These are phyloP conservation scores for Boletus barrowsii DNA, from an alignment of 768 basidiomycete genomes.

Conservation along the genomic window DNA sequence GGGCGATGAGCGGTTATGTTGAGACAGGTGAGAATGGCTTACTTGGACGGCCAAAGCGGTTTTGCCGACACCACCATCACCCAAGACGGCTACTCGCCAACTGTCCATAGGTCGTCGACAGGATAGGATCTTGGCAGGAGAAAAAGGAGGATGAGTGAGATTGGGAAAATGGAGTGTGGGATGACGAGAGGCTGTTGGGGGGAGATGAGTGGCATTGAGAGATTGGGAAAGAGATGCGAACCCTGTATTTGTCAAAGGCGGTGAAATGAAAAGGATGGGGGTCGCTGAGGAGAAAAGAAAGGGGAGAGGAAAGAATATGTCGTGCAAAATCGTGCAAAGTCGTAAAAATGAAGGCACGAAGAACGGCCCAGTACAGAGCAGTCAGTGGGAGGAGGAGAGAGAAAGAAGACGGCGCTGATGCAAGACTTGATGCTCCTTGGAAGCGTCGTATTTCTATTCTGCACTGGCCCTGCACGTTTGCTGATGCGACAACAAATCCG, in stretches of 20 bases:
- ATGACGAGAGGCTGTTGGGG: constrained; percentile 14
- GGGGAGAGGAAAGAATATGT: constrained; percentile 45
- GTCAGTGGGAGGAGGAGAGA: constrained; percentile 23
- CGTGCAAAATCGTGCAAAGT: constrained; percentile 67
- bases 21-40: constrained; percentile 24
- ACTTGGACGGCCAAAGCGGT: constrained; percentile 95
- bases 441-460: constrained; percentile 36
- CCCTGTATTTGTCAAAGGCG: constrained; percentile 33
- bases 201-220: constrained; percentile 17
- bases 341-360: constrained; percentile 49
- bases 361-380: constrained; percentile 26
- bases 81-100: constrained; percentile 94
- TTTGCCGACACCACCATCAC: constrained; percentile 97
- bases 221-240: constrained; percentile 23
- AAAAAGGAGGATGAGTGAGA: constrained; percentile 22
- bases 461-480: constrained; percentile 25
- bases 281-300: constrained; percentile 34
- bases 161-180: constrained; percentile 26
- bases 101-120: constrained; percentile 68
- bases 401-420: constrained; percentile 34
- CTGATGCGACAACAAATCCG: constrained; percentile 16
- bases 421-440: constrained; percentile 28
- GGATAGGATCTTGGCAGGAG: constrained; percentile 15
- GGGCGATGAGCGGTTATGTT: constrained; percentile 11
- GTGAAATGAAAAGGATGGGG: constrained; percentile 26